Conservation (phyloP, 371 early-diverging fungal genomes). For the Chytridium lagenaria region DNA sequence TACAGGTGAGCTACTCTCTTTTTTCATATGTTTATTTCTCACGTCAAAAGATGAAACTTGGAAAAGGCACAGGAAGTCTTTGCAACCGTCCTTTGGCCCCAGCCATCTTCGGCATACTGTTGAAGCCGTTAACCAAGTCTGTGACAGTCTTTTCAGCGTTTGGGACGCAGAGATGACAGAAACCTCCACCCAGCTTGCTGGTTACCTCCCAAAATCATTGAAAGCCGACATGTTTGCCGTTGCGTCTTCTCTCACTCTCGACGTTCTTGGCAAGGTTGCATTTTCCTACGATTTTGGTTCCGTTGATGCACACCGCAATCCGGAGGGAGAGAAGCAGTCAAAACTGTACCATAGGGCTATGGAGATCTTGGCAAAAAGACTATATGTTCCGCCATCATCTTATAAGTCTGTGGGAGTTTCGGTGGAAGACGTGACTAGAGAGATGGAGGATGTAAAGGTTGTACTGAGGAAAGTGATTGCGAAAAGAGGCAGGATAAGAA, state of each 20-base stretch:
- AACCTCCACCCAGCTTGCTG: no score
- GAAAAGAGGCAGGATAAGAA: not conserved
- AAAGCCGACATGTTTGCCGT: conserved; percentile 18
- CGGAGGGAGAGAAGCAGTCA: not conserved
- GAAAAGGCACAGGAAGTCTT: conserved; percentile 50
- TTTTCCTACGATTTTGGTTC: conserved; percentile 26
- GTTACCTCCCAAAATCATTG: no score
- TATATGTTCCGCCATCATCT: not conserved
- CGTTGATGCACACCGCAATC: not conserved
- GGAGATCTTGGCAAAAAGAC: not conserved
- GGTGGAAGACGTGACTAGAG: no score
- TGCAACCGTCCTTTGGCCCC: conserved; percentile 53
- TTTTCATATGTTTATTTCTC: not conserved
- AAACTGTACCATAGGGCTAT: not conserved
- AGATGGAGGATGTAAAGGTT: no score
- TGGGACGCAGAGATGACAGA: conserved; percentile 6
- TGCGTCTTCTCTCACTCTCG: conserved; percentile 24
- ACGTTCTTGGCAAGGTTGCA: conserved; percentile 30
- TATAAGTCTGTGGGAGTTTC: not conserved
- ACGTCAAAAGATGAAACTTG: conserved; percentile 34
- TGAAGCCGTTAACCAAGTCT: not conserved
- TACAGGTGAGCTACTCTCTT: not conserved
- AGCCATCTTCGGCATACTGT: conserved; percentile 34
- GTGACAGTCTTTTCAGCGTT: not conserved
- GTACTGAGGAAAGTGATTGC: no score